phyloP scores from a whole-genome alignment of 2,329 filamentous ascomycete species.

The Sarocladium brachiariae region DNA sequence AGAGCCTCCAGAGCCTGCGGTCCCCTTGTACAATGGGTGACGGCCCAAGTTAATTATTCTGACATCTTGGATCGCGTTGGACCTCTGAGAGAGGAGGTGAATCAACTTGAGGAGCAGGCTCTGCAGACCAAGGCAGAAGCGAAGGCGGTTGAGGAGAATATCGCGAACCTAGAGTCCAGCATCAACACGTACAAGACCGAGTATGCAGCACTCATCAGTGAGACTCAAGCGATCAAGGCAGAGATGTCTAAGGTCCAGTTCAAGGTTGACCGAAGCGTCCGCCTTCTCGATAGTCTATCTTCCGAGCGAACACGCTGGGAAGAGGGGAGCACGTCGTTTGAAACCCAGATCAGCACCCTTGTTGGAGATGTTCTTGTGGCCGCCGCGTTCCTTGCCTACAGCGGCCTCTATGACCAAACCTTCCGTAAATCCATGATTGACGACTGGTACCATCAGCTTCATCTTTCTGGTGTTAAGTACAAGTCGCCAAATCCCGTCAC shows the following conservation, averaged over 20 bases:
- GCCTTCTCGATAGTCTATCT: constrained; percentile 87
- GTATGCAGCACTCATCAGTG: constrained; percentile 91
- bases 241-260: constrained; percentile 96
- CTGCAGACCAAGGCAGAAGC: constrained; percentile 91
- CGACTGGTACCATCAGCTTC: constrained; percentile 91
- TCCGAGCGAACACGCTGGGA: constrained; percentile 94
- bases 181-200: constrained; percentile 95
- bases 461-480: constrained; percentile 85
- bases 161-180: constrained; percentile 75
- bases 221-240: constrained; percentile 93
- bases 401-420: constrained; percentile 93
- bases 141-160: constrained; percentile 82
- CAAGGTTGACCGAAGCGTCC: constrained; percentile 95
- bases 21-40: constrained; percentile 93
- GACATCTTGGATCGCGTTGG: constrained; percentile 93
- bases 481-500: constrained; percentile 93
- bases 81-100: constrained; percentile 84
- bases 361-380: constrained; percentile 93
- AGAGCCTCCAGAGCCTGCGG: constrained; percentile 95
- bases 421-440: constrained; percentile 98
- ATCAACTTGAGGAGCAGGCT: constrained; percentile 77
- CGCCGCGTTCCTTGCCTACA: constrained; percentile 95
- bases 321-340: constrained; percentile 94
- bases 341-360: constrained; percentile 93
- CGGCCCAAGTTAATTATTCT: constrained; percentile 96